phyloP scores from a whole-genome alignment of 371 early-diverging fungal species.

The Haplosporangium sp. region DNA sequence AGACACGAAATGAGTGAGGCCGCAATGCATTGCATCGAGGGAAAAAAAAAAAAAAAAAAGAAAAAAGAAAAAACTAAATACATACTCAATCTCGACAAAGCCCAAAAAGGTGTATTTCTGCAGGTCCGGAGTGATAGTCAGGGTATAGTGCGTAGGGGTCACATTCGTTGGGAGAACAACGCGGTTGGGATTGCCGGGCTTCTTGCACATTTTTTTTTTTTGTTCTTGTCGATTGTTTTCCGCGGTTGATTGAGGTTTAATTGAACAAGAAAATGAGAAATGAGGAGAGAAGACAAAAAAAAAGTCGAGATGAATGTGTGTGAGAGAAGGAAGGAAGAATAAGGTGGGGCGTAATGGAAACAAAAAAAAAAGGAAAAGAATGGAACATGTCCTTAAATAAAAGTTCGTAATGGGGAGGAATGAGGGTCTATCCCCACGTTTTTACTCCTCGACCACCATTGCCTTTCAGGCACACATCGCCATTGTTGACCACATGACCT shows the following conservation, averaged over 20 bases:
- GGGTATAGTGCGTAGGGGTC: constrained; percentile 79
- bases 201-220: constrained; percentile 38
- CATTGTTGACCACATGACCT: too few species aligned
- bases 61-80: neutral
- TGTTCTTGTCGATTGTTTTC: too few species aligned
- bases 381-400: neutral
- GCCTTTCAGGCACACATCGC: too few species aligned
- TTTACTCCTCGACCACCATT: too few species aligned
- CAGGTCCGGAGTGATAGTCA: constrained; percentile 78
- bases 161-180: constrained; percentile 79
- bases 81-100: constrained; percentile 50
- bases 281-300: neutral
- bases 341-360: neutral
- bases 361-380: constrained; percentile 4
- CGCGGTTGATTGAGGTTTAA: neutral
- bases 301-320: constrained; percentile 12
- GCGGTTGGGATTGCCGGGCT: constrained; percentile 47
- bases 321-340: neutral
- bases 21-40: neutral
- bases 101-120: constrained; percentile 74
- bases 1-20: too few species aligned
- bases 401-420: too few species aligned
- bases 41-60: too few species aligned
- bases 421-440: too few species aligned
- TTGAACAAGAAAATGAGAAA: neutral